phyloP scores from a whole-genome alignment of 1,284 basidiomycete species.

The Sanghuangporus baumii region DNA sequence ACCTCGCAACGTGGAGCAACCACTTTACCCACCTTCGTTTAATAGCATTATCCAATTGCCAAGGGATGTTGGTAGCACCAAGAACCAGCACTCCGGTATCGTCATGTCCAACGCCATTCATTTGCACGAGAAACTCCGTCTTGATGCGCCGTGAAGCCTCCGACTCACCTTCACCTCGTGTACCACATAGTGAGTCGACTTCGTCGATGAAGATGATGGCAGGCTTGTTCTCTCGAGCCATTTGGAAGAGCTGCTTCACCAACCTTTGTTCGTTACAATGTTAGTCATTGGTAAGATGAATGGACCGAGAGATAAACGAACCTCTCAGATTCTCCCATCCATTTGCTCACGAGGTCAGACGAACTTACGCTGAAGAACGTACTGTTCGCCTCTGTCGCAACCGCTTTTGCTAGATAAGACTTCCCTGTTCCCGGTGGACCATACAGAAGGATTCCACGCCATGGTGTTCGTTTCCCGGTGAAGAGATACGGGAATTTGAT shows the following conservation, averaged over 20 bases:
- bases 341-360: constrained; percentile 95
- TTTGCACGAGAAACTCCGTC: constrained; percentile 96
- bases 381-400: constrained; percentile 97
- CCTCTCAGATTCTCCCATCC: constrained; percentile 99
- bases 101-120: constrained; percentile 98
- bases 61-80: constrained; percentile 98
- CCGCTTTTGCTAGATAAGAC: constrained; percentile 94
- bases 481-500: constrained; percentile 99
- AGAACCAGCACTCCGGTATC: constrained; percentile 96
- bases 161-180: constrained; percentile 92
- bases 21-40: constrained; percentile 71
- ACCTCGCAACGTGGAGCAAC: background rate
- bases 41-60: constrained; percentile 96
- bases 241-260: constrained; percentile 94
- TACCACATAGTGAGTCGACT: constrained; percentile 93
- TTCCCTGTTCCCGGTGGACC: constrained; percentile 96
- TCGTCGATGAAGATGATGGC: constrained; percentile 99
- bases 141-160: constrained; percentile 96
- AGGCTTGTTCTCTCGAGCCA: constrained; percentile 95
- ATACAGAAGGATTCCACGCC: constrained; percentile 94
- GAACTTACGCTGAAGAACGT: constrained; percentile 98
- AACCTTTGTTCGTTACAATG: constrained; percentile 44
- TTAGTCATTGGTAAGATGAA: background rate
- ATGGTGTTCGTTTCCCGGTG: constrained; percentile 96
- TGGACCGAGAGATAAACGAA: constrained; percentile 33